Evolutionary conservation across 306 rosid genomes (phyloP), one percentile per base, ranked within the genome.

Genomic region (Trichosanthes cucumerina): DNA sequence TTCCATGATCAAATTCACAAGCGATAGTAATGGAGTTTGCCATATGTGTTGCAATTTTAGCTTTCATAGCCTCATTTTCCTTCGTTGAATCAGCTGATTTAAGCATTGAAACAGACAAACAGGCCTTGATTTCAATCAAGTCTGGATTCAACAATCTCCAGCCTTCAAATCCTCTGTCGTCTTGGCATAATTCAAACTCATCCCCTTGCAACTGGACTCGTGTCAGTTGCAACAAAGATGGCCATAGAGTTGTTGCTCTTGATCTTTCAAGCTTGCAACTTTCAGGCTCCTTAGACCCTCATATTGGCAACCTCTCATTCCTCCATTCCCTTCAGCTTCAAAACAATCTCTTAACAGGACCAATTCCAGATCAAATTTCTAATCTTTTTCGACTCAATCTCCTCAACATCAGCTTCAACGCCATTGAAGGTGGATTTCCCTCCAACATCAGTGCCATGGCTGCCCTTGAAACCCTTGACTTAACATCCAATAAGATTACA

Each of bases 131-230:
- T 81, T 84, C 88, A 43, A 44, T 90, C 58, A 85, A 81, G 71
- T 91, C 91, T 41, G 78, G 78, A 23, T 52, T 89, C 2, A 84
- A 16, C 9, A 18, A 58, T 68, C 77, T 79, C 43, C 65, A 86
- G 8, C 73, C 46, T 3, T 65, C 28, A 19, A 65, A 65, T 38
- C 49, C 73, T 38, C 5, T 65, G 26, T 84, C 85, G 14, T 85
- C 87, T 65, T 89, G 90, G 97, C 77, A 57, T 82, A 79, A 80
- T 23, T 21, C 63, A 0, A 82, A 70, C 33, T 79, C 91, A 46
- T 80, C 88, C 5, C 89, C 89, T 2, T 89, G 91, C 85, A 82
- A 88, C 28, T 90, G 96, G 93, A 87, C 86, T n/a, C 90, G 91
- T 78, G 90, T 92, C 18, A 34, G 36, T 0, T 90, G 97, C 83